Evolutionary conservation across 2,329 filamentous ascomycete genomes (phyloP), one percentile per base, ranked within the genome.

Genomic region (Fusarium sp.): DNA sequence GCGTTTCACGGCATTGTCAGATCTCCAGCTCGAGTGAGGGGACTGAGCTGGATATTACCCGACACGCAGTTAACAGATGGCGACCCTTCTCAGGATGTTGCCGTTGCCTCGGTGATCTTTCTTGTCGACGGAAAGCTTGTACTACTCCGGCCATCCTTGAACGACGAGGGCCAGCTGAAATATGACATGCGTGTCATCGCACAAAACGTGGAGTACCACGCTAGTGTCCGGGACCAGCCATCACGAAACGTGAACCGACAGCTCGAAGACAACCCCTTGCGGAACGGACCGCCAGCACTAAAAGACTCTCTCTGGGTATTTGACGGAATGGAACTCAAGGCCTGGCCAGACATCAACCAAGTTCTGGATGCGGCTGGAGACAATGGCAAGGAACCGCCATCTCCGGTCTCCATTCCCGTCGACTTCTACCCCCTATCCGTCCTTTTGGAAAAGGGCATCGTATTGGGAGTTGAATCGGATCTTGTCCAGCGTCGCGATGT

Each of bases 131-230:
- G 96, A 36, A 99, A 99, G 81, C 89, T 99, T 26, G 96, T 98
- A 17, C 85, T 98, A 42, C 87, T 99, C 55, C 94, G 97, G 74
- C 96, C 96, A 4, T 95, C 94, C 2, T 86, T 94, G 10, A 95
- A 93, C 58, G 93, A 94, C 55, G 90, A 93, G 48, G 93, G 94
- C 10, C 93, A 95, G 76, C 87, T 98, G 58, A 98, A 98, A 84
- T 99, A 99, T 80, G 96, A 98, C 80, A 99, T 99, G 96, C 93
- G 95, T 15, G 93, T 98, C 67, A 93, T 99, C 79, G 95, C 95
- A 18, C 94, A 98, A 78, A 97, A 97, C 78, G 95, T 98, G 45
- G 96, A 99, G 81, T 98, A 96, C 78, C 98, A 98, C 81, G 92
- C 92, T 61, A 90, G 96, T 77, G 97, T 97, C 90, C 91, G 95